A percentile compares a stretch with the other conserved stretches of the same genome.
Evolutionary conservation across 768 basidiomycete genomes (phyloP).

Genomic region (Boletus huronensis): DNA sequence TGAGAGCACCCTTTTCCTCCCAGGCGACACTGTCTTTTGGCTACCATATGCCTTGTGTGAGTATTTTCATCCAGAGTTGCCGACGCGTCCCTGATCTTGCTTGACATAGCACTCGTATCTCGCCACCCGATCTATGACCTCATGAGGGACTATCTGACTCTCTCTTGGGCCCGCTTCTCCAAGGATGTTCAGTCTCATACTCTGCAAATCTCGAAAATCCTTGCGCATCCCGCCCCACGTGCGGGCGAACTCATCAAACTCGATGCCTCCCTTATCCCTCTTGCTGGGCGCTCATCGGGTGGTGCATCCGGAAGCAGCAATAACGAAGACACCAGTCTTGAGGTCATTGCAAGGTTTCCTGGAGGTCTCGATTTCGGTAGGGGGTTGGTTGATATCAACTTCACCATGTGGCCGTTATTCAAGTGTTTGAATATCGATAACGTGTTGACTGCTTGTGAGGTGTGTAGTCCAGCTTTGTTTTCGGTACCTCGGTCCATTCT

Average conservation of each 20-base stretch:
- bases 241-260: constrained; percentile 84
- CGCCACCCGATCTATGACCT: constrained; percentile 92
- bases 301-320: constrained; percentile 30
- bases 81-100: constrained; percentile 5
- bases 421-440: constrained; percentile 91
- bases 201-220: constrained; percentile 83
- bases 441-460: constrained; percentile 90
- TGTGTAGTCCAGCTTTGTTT: constrained; percentile 22
- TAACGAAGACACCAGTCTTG: constrained; percentile 50
- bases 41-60: constrained; percentile 87
- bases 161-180: constrained; percentile 91
- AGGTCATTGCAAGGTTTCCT: constrained; percentile 86
- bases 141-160: constrained; percentile 93
- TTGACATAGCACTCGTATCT: constrained; percentile 71
- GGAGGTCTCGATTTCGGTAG: constrained; percentile 92
- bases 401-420: constrained; percentile 97
- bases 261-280: constrained; percentile 67
- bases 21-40: constrained; percentile 92
- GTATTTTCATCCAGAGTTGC: constrained; percentile 26
- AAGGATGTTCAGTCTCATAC: constrained; percentile 94
- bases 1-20: constrained; percentile 84
- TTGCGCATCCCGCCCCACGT: constrained; percentile 83
- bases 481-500: not conserved
- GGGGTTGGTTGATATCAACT: constrained; percentile 90
- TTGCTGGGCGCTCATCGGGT: constrained; percentile 41